These are phyloP conservation scores for Eucalyptus fibrosa DNA, from an alignment of 345 rosid genomes.

Conservation along the genomic window DNA sequence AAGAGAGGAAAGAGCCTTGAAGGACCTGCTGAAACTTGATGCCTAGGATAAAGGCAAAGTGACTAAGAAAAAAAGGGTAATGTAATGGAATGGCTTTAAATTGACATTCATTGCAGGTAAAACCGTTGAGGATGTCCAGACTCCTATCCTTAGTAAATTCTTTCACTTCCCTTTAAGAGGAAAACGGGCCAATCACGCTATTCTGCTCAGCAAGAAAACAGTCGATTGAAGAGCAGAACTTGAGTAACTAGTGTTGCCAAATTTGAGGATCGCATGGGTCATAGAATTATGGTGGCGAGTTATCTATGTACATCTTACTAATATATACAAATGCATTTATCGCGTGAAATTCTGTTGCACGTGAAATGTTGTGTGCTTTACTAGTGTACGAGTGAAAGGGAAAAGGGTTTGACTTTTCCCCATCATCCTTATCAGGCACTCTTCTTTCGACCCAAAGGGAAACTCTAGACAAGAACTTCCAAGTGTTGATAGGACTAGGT, in stretches of 20 bases:
- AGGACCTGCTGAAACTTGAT: background rate
- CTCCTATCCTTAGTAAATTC: background rate
- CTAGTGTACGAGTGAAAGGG: background rate
- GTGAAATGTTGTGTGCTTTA: background rate
- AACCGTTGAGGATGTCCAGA: background rate
- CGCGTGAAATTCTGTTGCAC: background rate
- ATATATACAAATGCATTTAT: background rate
- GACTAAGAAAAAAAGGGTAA: background rate
- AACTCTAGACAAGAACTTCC: conserved; percentile 10
- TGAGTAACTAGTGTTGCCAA: background rate
- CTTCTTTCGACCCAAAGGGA: background rate
- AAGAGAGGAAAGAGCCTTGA: background rate
- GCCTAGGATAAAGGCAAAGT: background rate
- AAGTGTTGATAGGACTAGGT: conserved; percentile 33
- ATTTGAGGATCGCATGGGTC: background rate
- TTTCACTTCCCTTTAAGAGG: background rate
- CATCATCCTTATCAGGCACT: background rate
- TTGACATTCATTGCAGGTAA: background rate
- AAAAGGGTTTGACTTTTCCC: background rate
- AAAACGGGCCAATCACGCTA: background rate
- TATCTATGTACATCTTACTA: background rate
- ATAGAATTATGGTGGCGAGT: background rate
- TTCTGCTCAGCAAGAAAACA: background rate
- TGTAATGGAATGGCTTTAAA: background rate
- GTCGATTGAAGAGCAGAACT: background rate